Evolutionary conservation across 148 eudicot species (phyloP), one percentile per base, ranked within the genome.

Genomic region (Oxyria digyna): DNA sequence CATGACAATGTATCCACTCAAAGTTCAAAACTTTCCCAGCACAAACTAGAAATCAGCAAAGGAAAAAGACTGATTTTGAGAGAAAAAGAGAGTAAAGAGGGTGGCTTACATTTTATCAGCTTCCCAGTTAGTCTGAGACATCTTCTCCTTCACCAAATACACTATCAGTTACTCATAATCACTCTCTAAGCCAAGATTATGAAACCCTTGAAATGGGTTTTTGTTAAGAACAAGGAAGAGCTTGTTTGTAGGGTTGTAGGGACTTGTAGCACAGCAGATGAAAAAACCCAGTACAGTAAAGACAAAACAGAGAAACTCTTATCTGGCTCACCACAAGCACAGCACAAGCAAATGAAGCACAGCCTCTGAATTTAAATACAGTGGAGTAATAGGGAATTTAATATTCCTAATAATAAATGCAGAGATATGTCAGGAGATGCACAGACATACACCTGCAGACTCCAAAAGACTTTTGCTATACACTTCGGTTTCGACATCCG

Each of bases 41-140:
- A 52, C 29, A 24, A 8, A 50, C 18, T n/a, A n/a, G n/a, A n/a
- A 50, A 52, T 7, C 54, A 52, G 8, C 27, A 69, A 35, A 50
- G 1, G 3, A 21, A 6, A 42, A 31, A 0, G 5, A 43, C 21
- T n/a, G 11, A 46, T 6, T 18, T 46, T 46, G 52, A 46, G 9
- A 45, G n/a, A 23, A 14, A n/a, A 46, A 46, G 6, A 50, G 35
- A 14, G 15, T 5, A 18, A 23, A 54, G 38, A 33, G 33, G n/a
- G 35, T 27, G 6, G 45, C 68, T 62, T 23, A 71, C 74, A 71
- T 71, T 71, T 71, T 71, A 71, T 71, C 74, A 31, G 74, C 74
- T 71, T 71, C 74, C 74, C 74, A 71, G 74, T 71, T 71, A 29
- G 74, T 40, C 62, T 71, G 74, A 42, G 68, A 59, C 74, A 71